A percentile compares a stretch with the other conserved stretches of the same genome.
Conservation (phyloP, 2,329 filamentous ascomycete genomes). For the Whalleya microplaca region DNA sequence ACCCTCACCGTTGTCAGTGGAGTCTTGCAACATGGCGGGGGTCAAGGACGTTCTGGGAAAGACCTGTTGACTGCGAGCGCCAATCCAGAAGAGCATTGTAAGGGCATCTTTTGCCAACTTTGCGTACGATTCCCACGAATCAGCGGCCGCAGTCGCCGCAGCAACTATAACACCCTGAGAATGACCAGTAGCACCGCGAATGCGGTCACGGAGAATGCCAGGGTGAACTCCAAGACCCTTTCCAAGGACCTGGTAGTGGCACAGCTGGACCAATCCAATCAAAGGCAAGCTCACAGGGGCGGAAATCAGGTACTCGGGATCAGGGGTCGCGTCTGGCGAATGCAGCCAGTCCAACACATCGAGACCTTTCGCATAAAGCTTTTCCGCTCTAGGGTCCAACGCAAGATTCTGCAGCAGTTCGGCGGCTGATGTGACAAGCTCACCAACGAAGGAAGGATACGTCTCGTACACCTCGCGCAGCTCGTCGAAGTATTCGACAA, state of each 20-base stretch:
- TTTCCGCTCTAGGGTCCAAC: slow-evolving; percentile 82
- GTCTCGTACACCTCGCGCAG: slow-evolving; percentile 88
- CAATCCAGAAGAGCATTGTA: slow-evolving; percentile 98
- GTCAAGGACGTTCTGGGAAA: slow-evolving; percentile 95
- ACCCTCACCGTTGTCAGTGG: slow-evolving; percentile 92
- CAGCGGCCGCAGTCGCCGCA: slow-evolving; percentile 85
- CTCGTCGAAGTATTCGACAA: slow-evolving; percentile 99
- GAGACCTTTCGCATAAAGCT: slow-evolving; percentile 96
- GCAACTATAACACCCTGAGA: slow-evolving; percentile 96
- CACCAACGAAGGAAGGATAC: slow-evolving; percentile 87
- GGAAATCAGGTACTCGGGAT: slow-evolving; percentile 91
- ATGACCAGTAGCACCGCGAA: slow-evolving; percentile 90
- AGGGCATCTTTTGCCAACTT: slow-evolving; percentile 79
- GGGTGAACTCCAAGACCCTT: slow-evolving; percentile 88
- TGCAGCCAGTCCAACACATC: slow-evolving; percentile 94
- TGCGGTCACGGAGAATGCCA: slow-evolving; percentile 80
- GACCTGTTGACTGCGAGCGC: slow-evolving; percentile 93
- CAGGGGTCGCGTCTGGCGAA: slow-evolving; percentile 85
- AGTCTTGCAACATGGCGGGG: slow-evolving; percentile 88
- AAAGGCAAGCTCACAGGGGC: slow-evolving; percentile 94
- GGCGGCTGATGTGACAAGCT: slow-evolving; percentile 79
- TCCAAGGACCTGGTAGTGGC: slow-evolving; percentile 94
- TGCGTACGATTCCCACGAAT: slow-evolving; percentile 91
- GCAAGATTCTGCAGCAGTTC: slow-evolving; percentile 86
- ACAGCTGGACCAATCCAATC: slow-evolving; percentile 93